Evolutionary conservation across 441 rosid genomes (phyloP).

Genomic region (Capsella rubella): DNA sequence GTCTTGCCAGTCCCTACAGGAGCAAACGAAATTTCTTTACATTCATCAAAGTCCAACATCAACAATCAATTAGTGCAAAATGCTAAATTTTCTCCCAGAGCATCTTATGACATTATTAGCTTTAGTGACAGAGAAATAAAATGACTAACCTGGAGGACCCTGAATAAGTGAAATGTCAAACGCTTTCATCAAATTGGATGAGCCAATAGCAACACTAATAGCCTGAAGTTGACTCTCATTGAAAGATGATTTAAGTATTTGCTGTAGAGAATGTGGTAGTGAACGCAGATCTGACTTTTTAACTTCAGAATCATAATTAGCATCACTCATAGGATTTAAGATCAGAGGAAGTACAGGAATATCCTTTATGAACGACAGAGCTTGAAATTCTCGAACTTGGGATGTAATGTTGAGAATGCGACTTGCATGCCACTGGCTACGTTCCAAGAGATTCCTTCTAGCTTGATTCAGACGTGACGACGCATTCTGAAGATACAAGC

Average conservation of each 20-base stretch:
- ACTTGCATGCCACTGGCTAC: slow-evolving; percentile 98
- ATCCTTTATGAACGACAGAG: slow-evolving; percentile 72
- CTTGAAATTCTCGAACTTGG: slow-evolving; percentile 98
- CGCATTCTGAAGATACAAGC: slow-evolving; percentile 90
- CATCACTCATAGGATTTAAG: slow-evolving; percentile 66
- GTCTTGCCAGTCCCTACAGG: slow-evolving; percentile 96
- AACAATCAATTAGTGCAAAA: background rate
- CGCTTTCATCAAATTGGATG: slow-evolving; percentile 56
- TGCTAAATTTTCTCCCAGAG: slow-evolving; percentile 1
- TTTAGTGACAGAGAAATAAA: slow-evolving; percentile 19
- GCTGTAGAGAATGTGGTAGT: slow-evolving; percentile 75
- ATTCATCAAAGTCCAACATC: slow-evolving; percentile 23
- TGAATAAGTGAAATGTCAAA: slow-evolving; percentile 92
- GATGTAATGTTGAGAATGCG: slow-evolving; percentile 89
- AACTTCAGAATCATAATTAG: slow-evolving; percentile 48
- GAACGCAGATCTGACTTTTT: slow-evolving; percentile 57
- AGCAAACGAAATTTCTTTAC: slow-evolving; percentile 12
- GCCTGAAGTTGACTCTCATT: slow-evolving; percentile 95
- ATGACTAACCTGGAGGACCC: slow-evolving; percentile 95
- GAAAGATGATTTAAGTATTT: slow-evolving; percentile 74
- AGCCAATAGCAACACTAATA: slow-evolving; percentile 68
- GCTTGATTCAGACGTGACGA: slow-evolving; percentile 86
- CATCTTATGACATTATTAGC: slow-evolving; percentile 1
- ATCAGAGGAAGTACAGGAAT: slow-evolving; percentile 85
- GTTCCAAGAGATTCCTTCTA: slow-evolving; percentile 90